phyloP scores from a whole-genome alignment of 2,329 filamentous ascomycete genomes.

The Mycosphaerella sp. region DNA sequence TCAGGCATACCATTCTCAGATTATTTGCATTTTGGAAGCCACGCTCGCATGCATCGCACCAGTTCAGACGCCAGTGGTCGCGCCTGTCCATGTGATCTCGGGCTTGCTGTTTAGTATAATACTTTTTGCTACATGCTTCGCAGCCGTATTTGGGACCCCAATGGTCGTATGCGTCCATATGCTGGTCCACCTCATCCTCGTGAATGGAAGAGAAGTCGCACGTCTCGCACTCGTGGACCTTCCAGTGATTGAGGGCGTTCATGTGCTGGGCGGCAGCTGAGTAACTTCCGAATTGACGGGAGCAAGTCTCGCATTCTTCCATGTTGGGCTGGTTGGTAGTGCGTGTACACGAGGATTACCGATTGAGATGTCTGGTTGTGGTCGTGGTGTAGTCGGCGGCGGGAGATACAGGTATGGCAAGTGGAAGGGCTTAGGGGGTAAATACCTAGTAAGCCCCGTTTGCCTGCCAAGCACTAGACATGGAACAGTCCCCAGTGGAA shows the following conservation, averaged over 20 bases:
- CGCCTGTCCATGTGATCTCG: constrained; percentile 27
- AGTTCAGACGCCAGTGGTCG: constrained; percentile 32
- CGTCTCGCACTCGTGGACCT: constrained; percentile 28
- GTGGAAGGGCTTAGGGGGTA: too few species aligned
- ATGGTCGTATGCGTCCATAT: constrained; percentile 32
- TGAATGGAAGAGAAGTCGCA: constrained; percentile 27
- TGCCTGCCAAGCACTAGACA: too few species aligned
- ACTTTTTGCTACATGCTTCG: constrained; percentile 29
- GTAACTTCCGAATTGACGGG: constrained; percentile 11
- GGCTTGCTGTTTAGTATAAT: constrained; percentile 12
- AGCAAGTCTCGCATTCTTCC: constrained; percentile 18
- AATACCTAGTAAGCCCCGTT: too few species aligned
- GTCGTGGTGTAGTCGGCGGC: neutral
- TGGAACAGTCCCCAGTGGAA: too few species aligned
- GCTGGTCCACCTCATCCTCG: constrained; percentile 25
- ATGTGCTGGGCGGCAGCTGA: constrained; percentile 17
- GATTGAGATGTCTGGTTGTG: neutral
- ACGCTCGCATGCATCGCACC: constrained; percentile 26
- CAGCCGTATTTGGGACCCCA: constrained; percentile 25
- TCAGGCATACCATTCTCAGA: constrained; percentile 20
- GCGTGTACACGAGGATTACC: neutral
- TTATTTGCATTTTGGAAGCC: constrained; percentile 33
- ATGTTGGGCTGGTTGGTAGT: neutral
- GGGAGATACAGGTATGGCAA: neutral
- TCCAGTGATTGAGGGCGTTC: constrained; percentile 15